Evolutionary conservation across 2,329 filamentous ascomycete genomes (phyloP).

Genomic region (Aspergillus terreus): DNA sequence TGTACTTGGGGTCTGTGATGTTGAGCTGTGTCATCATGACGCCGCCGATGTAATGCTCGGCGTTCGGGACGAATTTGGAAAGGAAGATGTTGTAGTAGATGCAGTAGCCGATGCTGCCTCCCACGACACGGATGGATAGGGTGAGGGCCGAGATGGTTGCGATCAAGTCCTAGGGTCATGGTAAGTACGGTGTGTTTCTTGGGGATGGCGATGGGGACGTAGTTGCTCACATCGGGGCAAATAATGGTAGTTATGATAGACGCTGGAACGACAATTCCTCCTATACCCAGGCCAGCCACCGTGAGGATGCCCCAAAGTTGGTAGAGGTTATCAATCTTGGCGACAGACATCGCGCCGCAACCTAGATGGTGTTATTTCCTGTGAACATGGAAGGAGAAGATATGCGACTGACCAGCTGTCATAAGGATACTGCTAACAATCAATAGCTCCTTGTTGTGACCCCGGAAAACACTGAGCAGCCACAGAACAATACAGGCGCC

Average conservation of each 20-base stretch:
- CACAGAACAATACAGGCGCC: slow-evolving; percentile 59
- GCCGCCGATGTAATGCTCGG: slow-evolving; percentile 48
- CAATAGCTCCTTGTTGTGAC: slow-evolving; percentile 59
- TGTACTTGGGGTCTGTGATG: slow-evolving; percentile 47
- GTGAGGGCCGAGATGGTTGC: slow-evolving; percentile 66
- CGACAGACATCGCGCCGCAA: slow-evolving; percentile 53
- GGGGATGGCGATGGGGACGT: too few relatives aligned
- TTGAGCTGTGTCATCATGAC: slow-evolving; percentile 48
- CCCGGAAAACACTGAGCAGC: slow-evolving; percentile 55
- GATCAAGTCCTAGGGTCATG: slow-evolving; percentile 52
- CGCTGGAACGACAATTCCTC: slow-evolving; percentile 64
- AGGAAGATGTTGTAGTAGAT: slow-evolving; percentile 53
- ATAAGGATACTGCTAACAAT: slow-evolving; percentile 59
- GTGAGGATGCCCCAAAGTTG: slow-evolving; percentile 57
- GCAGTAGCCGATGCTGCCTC: slow-evolving; percentile 63
- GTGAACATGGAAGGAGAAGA: too few relatives aligned
- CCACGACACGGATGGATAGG: slow-evolving; percentile 65
- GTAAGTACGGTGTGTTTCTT: background rate
- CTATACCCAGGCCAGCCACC: slow-evolving; percentile 61
- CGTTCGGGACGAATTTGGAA: slow-evolving; percentile 44
- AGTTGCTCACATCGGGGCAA: slow-evolving; percentile 55
- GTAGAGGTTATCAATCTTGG: slow-evolving; percentile 50
- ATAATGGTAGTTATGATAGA: slow-evolving; percentile 67
- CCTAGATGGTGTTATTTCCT: slow-evolving; percentile 26
- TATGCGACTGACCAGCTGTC: slow-evolving; percentile 54